phyloP scores from a whole-genome alignment of 2,329 filamentous ascomycete species.

The Bipolaris bicolor region DNA sequence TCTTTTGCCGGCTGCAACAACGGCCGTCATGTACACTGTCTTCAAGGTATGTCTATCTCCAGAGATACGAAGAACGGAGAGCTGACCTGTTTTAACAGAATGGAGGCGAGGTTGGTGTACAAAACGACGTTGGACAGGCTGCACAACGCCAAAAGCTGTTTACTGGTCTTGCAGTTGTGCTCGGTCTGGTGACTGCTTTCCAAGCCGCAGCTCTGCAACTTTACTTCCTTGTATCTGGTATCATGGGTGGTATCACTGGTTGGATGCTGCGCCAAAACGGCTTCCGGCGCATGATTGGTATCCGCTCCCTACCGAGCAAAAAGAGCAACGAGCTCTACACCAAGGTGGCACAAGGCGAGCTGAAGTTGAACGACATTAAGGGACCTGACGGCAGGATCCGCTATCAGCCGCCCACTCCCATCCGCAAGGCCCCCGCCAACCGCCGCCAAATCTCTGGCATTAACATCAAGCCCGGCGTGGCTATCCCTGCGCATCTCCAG shows the following conservation, averaged over 20 bases:
- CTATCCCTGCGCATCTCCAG: conserved; percentile 35
- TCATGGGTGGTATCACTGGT: conserved; percentile 50
- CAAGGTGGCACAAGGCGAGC: conserved; percentile 36
- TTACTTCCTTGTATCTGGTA: conserved; percentile 62
- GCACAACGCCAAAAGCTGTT: conserved; percentile 51
- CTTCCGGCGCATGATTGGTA: conserved; percentile 47
- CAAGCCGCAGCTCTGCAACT: conserved; percentile 66
- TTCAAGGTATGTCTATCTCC: conserved; percentile 60
- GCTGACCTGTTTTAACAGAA: conserved; percentile 42
- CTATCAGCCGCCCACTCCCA: conserved; percentile 35
- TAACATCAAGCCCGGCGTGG: conserved; percentile 34
- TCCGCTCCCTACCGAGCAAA: conserved; percentile 37
- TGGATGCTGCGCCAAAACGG: conserved; percentile 45
- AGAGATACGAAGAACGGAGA: conserved; percentile 6
- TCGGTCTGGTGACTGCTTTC: conserved; percentile 60
- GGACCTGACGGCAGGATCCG: conserved; percentile 32
- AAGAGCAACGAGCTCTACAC: conserved; percentile 35
- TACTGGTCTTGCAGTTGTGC: conserved; percentile 60
- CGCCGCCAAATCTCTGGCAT: conserved; percentile 28
- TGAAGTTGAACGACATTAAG: conserved; percentile 32
- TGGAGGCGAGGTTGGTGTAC: conserved; percentile 58
- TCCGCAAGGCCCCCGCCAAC: conserved; percentile 10
- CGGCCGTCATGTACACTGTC: conserved; percentile 62
- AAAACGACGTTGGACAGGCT: conserved; percentile 22
- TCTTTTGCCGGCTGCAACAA: conserved; percentile 70